A percentile compares a stretch with the other conserved stretches of the same genome.
Conservation (phyloP, 805 yeast genomes). For the Ogataea degrootiae region DNA sequence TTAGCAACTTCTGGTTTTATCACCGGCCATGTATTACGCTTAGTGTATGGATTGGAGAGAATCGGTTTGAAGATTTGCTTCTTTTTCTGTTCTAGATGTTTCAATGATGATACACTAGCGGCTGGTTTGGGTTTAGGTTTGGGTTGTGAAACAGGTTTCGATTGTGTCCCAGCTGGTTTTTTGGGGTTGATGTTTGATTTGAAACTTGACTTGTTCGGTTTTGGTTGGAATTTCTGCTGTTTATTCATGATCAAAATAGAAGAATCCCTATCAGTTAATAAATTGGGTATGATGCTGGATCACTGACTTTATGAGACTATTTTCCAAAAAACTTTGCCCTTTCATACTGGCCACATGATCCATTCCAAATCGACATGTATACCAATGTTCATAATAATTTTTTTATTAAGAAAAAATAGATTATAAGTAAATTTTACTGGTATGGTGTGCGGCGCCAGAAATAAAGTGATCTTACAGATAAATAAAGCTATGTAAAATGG, state of each 20-base stretch:
- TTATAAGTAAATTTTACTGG: too few species aligned
- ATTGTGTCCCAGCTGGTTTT: not conserved
- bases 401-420: too few species aligned
- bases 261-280: too few species aligned
- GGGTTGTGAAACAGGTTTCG: not conserved
- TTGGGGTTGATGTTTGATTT: not conserved
- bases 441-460: too few species aligned
- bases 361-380: too few species aligned
- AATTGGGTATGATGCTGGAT: too few species aligned
- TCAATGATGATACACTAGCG: slow-evolving; percentile 17
- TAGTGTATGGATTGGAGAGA: slow-evolving; percentile 58
- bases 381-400: too few species aligned
- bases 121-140: not conserved
- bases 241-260: slow-evolving; percentile 3
- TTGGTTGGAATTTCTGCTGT: slow-evolving; percentile 1
- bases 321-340: too few species aligned
- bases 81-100: slow-evolving; percentile 44
- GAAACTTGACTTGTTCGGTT: not conserved
- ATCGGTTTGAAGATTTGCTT: slow-evolving; percentile 61
- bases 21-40: slow-evolving; percentile 37
- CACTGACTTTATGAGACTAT: too few species aligned
- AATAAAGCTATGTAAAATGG: too few species aligned
- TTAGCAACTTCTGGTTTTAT: slow-evolving; percentile 30
- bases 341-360: too few species aligned
- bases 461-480: too few species aligned